Conservation (phyloP, 176 grass and related monocot genomes). For the Areca catechu region DNA sequence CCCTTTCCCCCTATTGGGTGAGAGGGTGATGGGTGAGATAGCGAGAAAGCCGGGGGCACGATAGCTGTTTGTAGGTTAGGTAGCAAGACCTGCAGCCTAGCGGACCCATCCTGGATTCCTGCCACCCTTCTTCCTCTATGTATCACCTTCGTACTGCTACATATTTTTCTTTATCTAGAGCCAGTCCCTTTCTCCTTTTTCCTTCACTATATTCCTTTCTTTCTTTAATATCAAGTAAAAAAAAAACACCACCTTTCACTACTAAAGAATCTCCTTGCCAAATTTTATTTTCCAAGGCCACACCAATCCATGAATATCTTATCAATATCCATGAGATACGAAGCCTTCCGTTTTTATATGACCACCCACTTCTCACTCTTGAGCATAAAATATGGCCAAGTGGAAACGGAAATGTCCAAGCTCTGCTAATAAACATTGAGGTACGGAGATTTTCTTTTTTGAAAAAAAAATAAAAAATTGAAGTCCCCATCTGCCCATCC, state of each 20-base stretch:
- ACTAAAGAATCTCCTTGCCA: neutral
- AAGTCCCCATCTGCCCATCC: no score
- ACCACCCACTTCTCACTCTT: no score
- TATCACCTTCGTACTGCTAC: neutral
- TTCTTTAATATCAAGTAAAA: neutral
- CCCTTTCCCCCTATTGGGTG: neutral
- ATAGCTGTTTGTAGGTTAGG: conserved; percentile 9
- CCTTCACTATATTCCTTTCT: neutral
- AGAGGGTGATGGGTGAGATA: neutral
- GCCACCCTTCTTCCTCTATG: neutral
- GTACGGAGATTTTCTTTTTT: no score
- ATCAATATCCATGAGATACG: no score
- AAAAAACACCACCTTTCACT: conserved; percentile 2
- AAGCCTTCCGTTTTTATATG: no score
- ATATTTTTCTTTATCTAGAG: neutral
- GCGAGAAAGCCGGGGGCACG: conserved; percentile 4
- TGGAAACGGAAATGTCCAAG: no score
- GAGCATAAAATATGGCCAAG: no score
- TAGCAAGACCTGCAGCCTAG: neutral
- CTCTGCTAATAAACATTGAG: no score
- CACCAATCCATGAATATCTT: no score
- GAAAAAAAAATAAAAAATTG: no score
- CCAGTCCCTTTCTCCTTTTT: neutral
- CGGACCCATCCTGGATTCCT: conserved; percentile 3
- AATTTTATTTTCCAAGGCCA: no score